phyloP scores from a whole-genome alignment of 768 basidiomycete species.

The Sutorius australiensis region DNA sequence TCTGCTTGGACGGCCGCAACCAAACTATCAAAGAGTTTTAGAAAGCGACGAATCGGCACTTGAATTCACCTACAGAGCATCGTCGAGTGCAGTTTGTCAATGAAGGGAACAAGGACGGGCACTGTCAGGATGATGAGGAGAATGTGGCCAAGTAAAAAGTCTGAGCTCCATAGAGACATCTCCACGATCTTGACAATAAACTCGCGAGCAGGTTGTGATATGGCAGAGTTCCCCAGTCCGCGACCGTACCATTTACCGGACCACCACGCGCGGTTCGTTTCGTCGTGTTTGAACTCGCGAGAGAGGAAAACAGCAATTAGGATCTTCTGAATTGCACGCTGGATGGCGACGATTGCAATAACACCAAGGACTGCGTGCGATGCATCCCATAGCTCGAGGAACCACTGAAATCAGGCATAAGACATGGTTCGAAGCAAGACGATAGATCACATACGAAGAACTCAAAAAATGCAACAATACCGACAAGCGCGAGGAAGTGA shows the following conservation, averaged over 20 bases:
- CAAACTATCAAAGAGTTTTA: slow-evolving; percentile 57
- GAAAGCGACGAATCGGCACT: neutral
- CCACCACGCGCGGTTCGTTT: slow-evolving; percentile 99
- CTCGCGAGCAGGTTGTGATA: slow-evolving; percentile 95
- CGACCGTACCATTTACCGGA: slow-evolving; percentile 97
- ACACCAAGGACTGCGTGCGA: slow-evolving; percentile 94
- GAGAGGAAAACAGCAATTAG: slow-evolving; percentile 92
- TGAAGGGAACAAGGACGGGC: slow-evolving; percentile 80
- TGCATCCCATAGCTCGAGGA: slow-evolving; percentile 94
- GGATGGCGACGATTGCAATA: slow-evolving; percentile 84
- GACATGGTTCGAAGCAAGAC: slow-evolving; percentile 31
- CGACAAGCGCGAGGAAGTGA: slow-evolving; percentile 77
- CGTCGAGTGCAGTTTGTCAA: slow-evolving; percentile 87
- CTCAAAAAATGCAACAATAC: slow-evolving; percentile 88
- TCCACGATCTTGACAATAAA: slow-evolving; percentile 98
- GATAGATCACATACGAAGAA: slow-evolving; percentile 69
- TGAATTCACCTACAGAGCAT: slow-evolving; percentile 70
- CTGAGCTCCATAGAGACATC: slow-evolving; percentile 94
- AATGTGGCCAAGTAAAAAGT: slow-evolving; percentile 84
- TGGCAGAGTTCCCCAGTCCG: slow-evolving; percentile 84
- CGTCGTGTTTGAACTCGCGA: slow-evolving; percentile 97
- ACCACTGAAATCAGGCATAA: slow-evolving; percentile 58
- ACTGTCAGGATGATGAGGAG: slow-evolving; percentile 84
- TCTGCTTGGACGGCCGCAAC: slow-evolving; percentile 93
- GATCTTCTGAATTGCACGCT: slow-evolving; percentile 91